Conservation (phyloP, 495 filamentous ascomycete species). For the Talaromyces wortmannii region DNA sequence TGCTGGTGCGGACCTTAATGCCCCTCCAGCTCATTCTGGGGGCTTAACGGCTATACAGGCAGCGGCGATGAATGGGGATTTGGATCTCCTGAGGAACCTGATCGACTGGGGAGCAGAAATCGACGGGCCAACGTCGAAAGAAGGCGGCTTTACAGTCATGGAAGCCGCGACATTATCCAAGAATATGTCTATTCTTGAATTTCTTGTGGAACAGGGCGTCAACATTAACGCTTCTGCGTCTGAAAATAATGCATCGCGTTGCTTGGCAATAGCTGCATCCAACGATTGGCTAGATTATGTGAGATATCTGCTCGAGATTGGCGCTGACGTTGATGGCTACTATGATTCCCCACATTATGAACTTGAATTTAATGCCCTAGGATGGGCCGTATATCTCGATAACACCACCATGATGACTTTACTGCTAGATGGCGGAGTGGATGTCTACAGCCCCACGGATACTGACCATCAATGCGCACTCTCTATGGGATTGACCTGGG, state of each 20-base stretch:
- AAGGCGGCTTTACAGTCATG: constrained; percentile 19
- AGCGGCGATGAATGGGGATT: constrained; percentile 1
- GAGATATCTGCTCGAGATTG: constrained; percentile 7
- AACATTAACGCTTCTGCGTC: constrained; percentile 1
- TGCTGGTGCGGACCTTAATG: constrained; percentile 17
- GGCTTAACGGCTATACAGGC: constrained; percentile 19
- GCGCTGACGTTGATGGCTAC: constrained; percentile 5
- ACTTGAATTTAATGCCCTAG: not conserved
- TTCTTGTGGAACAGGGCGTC: constrained; percentile 9
- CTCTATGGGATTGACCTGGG: not conserved
- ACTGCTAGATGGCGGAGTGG: not conserved
- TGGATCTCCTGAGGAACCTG: constrained; percentile 2
- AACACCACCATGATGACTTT: not conserved
- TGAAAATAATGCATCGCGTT: not conserved
- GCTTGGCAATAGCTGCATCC: not conserved
- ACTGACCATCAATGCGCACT: not conserved
- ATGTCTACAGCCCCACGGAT: not conserved
- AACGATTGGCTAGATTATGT: constrained; percentile 2
- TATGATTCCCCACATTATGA: not conserved
- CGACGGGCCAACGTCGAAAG: constrained; percentile 17
- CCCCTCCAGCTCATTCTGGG: constrained; percentile 3
- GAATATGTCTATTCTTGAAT: constrained; percentile 3
- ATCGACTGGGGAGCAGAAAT: constrained; percentile 4
- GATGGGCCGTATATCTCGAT: not conserved
- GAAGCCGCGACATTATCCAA: constrained; percentile 4